phyloP scores from a whole-genome alignment of 805 yeast species.

The Candida cerambycidarum region DNA sequence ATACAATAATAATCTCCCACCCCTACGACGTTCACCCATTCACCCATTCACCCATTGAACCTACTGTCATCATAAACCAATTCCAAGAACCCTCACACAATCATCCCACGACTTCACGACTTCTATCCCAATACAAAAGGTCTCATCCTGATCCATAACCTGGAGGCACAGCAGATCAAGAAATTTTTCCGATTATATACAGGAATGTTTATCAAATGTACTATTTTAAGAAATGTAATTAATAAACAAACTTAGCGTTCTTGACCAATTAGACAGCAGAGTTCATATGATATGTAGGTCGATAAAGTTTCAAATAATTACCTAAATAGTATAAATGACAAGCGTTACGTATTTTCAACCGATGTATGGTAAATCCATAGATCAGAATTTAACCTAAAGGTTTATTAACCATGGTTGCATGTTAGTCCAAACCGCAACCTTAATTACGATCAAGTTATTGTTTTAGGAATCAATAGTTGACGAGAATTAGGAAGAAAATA shows the following conservation, averaged over 20 bases:
- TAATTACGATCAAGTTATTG: no score
- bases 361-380: no score
- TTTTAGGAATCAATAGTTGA: no score
- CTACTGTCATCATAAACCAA: no score
- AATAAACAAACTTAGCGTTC: not conserved
- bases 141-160: not conserved
- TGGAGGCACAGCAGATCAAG: constrained; percentile 1
- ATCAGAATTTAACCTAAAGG: not conserved
- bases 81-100: no score
- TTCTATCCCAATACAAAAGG: no score
- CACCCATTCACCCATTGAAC: no score
- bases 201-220: not conserved
- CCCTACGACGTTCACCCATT: no score
- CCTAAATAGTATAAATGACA: not conserved
- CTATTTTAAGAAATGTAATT: constrained; percentile 8
- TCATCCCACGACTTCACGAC: no score
- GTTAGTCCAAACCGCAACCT: no score
- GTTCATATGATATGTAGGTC: constrained; percentile 4
- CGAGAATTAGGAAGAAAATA: not conserved
- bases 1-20: no score
- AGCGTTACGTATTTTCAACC: not conserved
- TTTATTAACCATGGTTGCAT: not conserved
- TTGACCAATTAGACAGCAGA: not conserved
- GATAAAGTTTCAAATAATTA: not conserved
- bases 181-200: not conserved